A percentile compares a stretch with the other conserved stretches of the same genome.
Evolutionary conservation across 331 rosid species (phyloP).

Genomic region (Rhamnella rubrinervis): DNA sequence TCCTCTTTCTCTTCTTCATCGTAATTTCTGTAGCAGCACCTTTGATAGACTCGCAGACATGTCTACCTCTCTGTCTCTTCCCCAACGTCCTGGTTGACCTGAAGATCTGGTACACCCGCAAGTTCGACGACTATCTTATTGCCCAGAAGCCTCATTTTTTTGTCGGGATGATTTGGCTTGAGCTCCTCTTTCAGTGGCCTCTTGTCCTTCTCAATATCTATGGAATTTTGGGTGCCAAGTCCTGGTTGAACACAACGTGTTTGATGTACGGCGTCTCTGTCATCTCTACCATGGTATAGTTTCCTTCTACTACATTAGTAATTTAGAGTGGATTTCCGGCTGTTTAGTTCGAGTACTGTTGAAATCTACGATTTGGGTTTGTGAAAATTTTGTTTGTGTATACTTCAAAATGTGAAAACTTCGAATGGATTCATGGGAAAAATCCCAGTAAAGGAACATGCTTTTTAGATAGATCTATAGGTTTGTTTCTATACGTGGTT

Average conservation of each 20-base stretch:
- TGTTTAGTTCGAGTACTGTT: background rate
- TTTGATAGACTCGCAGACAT: slow-evolving; percentile 51
- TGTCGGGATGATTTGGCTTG: slow-evolving; percentile 58
- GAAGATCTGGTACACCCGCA: slow-evolving; percentile 41
- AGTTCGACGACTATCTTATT: slow-evolving; percentile 53
- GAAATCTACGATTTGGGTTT: too few species aligned
- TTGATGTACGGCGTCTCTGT: slow-evolving; percentile 63
- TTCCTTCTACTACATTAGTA: background rate
- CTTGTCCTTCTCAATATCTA: slow-evolving; percentile 52
- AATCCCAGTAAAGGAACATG: too few species aligned
- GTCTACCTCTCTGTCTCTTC: slow-evolving; percentile 42
- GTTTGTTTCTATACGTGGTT: too few species aligned
- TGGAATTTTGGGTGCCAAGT: slow-evolving; percentile 45
- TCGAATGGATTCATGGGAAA: too few species aligned
- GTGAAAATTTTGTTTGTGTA: too few species aligned
- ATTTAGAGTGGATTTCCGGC: background rate
- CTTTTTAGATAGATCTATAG: too few species aligned
- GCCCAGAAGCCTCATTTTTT: slow-evolving; percentile 58
- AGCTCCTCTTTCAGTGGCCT: slow-evolving; percentile 74
- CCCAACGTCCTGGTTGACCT: slow-evolving; percentile 45
- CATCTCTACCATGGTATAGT: slow-evolving; percentile 58
- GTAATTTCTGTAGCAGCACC: slow-evolving; percentile 48
- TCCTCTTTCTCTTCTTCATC: slow-evolving; percentile 48
- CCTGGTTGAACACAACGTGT: slow-evolving; percentile 80
- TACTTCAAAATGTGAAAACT: too few species aligned